Conservation (phyloP, 768 basidiomycete genomes). For the Astraeus odoratus region DNA sequence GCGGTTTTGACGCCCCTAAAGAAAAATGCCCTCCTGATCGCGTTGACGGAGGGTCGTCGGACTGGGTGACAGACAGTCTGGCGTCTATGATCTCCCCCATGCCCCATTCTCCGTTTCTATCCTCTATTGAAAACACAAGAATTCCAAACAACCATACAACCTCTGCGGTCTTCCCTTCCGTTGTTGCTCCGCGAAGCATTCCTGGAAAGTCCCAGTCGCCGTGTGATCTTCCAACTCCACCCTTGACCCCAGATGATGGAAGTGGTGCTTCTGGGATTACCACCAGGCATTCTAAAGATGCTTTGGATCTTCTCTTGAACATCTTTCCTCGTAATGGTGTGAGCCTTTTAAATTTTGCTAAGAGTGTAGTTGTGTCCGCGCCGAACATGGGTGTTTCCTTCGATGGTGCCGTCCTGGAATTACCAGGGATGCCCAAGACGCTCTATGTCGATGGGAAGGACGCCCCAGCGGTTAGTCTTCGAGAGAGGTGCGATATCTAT, state of each 20-base stretch:
- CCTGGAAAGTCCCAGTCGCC: slow-evolving; percentile 33
- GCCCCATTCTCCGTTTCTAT: slow-evolving; percentile 28
- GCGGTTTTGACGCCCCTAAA: slow-evolving; percentile 91
- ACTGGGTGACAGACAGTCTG: slow-evolving; percentile 91
- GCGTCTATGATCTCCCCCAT: slow-evolving; percentile 52
- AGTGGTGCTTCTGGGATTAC: slow-evolving; percentile 34
- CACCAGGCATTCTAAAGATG: slow-evolving; percentile 48
- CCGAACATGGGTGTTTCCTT: slow-evolving; percentile 64
- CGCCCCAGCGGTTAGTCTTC: slow-evolving; percentile 68
- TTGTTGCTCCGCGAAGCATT: slow-evolving; percentile 37
- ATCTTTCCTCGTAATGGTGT: slow-evolving; percentile 72
- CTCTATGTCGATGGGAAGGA: slow-evolving; percentile 84
- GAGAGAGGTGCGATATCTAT: slow-evolving; percentile 60
- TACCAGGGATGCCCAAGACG: slow-evolving; percentile 65
- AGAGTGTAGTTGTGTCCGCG: slow-evolving; percentile 65
- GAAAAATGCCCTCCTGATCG: slow-evolving; percentile 90
- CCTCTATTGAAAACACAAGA: slow-evolving; percentile 21
- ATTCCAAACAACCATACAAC: slow-evolving; percentile 14
- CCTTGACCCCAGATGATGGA: slow-evolving; percentile 69
- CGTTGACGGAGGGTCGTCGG: slow-evolving; percentile 97
- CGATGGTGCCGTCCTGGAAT: slow-evolving; percentile 70
- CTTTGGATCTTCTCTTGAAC: slow-evolving; percentile 71
- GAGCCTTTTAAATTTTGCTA: slow-evolving; percentile 62
- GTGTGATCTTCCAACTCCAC: slow-evolving; percentile 56
- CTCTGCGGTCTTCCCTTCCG: slow-evolving; percentile 19